Evolutionary conservation across 495 filamentous ascomycete species (phyloP), one percentile per base, ranked within the genome.

Genomic region (Podospora tetraspora): DNA sequence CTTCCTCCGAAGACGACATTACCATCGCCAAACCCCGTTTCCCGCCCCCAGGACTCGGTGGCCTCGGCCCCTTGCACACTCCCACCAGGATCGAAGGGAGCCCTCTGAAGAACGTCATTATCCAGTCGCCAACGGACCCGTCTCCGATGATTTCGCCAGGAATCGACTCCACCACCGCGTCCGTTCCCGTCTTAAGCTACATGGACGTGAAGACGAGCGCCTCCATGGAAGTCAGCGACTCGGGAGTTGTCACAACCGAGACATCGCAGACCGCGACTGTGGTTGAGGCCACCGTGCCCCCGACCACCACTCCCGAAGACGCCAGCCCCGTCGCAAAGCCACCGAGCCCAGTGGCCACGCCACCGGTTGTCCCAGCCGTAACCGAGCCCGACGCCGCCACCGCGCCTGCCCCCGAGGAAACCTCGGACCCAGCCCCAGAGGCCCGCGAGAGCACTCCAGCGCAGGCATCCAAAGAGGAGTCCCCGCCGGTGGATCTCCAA

Each of bases 71-170:
- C 21, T 61, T 66, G 4, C 64, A 56, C 56, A 70, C 69, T n/a
- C 58, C 66, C 24, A 62, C 74, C 57, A 70, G 75, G 64, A 69
- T 82, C 6, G 82, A 84, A 66, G 82, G 81, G 13, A 84, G 81
- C 34, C 82, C 82, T 3, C 69, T 84, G 6, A 84, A 82, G 71
- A 79, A 84, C 59, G 79, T 83, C 34, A 74, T 83, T 57, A 61
- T 78, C 32, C 67, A 63, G 29, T 80, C 78, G 57, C 79, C 79
- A 21, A 76, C 76, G 11, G 76, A 77, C 22, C 66, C 76, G 23
- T 71, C 75, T 13, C 69, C 73, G 4, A 30, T 65, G 64, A 29
- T 68, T 59, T 69, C 67, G 11, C 70, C 68, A 4, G 30, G 59
- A 1, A 27, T 63, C 2, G 25, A 60, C 19, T 61, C 70, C 21